Conservation (phyloP, 2,329 filamentous ascomycete genomes). For the Diaporthe australafricana region DNA sequence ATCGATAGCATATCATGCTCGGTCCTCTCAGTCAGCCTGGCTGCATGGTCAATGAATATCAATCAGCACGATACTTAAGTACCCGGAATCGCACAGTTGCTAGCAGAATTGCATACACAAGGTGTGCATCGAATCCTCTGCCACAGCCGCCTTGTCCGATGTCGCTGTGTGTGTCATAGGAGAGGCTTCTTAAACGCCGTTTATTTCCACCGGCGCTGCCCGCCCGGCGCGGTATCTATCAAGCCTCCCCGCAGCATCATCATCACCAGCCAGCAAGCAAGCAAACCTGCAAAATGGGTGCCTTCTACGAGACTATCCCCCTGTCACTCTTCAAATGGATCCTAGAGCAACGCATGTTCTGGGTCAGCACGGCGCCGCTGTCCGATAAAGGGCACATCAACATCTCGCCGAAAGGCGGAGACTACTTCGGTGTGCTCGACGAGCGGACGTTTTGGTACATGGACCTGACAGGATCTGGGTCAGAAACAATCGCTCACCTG, state of each 20-base stretch:
- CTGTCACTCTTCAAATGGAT: slow-evolving; percentile 72
- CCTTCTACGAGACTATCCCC: slow-evolving; percentile 51
- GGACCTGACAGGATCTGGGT: slow-evolving; percentile 80
- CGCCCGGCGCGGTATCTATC: not conserved
- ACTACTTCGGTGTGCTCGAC: slow-evolving; percentile 71
- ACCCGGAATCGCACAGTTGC: not conserved
- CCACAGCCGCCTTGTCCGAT: not conserved
- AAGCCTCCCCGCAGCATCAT: not conserved
- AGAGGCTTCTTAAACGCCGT: not conserved
- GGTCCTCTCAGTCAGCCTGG: not conserved
- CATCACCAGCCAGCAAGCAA: not conserved
- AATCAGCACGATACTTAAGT: not conserved
- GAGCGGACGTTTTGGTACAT: slow-evolving; percentile 75
- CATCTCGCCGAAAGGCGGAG: slow-evolving; percentile 78
- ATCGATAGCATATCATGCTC: not conserved
- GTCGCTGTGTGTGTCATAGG: slow-evolving; percentile 10
- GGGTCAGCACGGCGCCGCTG: slow-evolving; percentile 77
- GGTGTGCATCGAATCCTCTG: too few species aligned
- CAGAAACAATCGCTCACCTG: slow-evolving; percentile 80
- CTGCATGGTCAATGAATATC: not conserved
- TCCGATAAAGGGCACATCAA: slow-evolving; percentile 76
- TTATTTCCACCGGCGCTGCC: not conserved
- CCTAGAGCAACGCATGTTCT: slow-evolving; percentile 77
- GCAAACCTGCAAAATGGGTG: slow-evolving; percentile 25
- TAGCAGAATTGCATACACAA: too few species aligned